Conservation (phyloP, 2,329 filamentous ascomycete genomes). For the Talaromyces rugulosus region DNA sequence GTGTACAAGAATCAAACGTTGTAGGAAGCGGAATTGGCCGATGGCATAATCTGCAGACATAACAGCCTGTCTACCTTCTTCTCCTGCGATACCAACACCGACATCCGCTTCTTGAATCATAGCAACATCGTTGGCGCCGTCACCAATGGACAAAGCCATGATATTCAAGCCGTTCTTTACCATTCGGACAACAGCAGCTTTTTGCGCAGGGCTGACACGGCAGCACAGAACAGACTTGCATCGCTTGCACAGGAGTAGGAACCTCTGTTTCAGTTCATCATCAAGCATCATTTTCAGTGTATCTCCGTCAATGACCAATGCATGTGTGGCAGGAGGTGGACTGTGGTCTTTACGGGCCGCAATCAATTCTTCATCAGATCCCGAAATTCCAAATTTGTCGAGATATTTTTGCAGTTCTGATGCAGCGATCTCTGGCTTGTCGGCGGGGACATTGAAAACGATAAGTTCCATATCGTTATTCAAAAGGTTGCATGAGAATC, state of each 20-base stretch:
- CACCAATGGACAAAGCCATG: slow-evolving; percentile 90
- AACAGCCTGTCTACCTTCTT: slow-evolving; percentile 85
- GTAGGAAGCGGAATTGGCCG: slow-evolving; percentile 85
- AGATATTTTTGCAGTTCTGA: slow-evolving; percentile 72
- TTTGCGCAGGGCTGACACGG: slow-evolving; percentile 93
- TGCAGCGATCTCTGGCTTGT: slow-evolving; percentile 61
- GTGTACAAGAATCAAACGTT: slow-evolving; percentile 80
- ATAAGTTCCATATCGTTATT: slow-evolving; percentile 98
- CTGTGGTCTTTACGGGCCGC: slow-evolving; percentile 78
- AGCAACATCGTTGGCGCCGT: slow-evolving; percentile 92
- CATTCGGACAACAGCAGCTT: slow-evolving; percentile 93
- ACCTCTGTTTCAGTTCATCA: slow-evolving; percentile 81
- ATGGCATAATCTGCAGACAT: slow-evolving; percentile 98
- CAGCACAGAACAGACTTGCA: slow-evolving; percentile 97
- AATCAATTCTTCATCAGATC: slow-evolving; percentile 78
- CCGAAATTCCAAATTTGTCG: slow-evolving; percentile 69
- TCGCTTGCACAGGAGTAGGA: slow-evolving; percentile 91
- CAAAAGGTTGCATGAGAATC: slow-evolving; percentile 95
- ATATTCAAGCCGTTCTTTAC: slow-evolving; percentile 93
- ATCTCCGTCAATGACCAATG: slow-evolving; percentile 91
- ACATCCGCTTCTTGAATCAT: slow-evolving; percentile 98
- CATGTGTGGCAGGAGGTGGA: slow-evolving; percentile 81
- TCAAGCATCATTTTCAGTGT: slow-evolving; percentile 83
- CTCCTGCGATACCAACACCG: slow-evolving; percentile 91
- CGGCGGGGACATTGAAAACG: slow-evolving; percentile 78